Conservation (phyloP, 257 asterid genomes). For the Agastache rugosa region DNA sequence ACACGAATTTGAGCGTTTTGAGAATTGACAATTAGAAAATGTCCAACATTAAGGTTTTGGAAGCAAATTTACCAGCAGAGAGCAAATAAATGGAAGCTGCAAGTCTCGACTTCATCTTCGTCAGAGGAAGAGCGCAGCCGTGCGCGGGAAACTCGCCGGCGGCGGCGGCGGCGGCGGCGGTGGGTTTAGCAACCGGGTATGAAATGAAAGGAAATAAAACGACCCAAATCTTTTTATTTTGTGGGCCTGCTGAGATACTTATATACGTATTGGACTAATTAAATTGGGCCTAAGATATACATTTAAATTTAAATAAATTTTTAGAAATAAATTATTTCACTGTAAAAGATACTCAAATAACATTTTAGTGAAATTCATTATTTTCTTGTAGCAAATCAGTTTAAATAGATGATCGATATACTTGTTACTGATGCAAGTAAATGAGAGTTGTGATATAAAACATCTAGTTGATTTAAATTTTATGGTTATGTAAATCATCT, state of each 20-base stretch:
- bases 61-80: slow-evolving; percentile 39
- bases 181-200: slow-evolving; percentile 22
- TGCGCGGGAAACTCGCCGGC: not conserved
- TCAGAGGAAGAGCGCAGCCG: slow-evolving; percentile 24
- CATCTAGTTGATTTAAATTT: no score
- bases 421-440: no score
- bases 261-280: not conserved
- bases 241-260: not conserved
- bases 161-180: slow-evolving; percentile 31
- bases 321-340: no score
- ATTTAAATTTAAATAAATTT: no score
- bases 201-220: not conserved
- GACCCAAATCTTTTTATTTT: slow-evolving; percentile 2
- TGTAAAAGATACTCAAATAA: no score
- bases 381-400: no score
- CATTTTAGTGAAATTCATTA: no score
- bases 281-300: not conserved
- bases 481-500: no score
- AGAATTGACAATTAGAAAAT: slow-evolving; percentile 6
- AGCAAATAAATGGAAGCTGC: slow-evolving; percentile 45
- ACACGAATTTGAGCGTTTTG: slow-evolving; percentile 1
- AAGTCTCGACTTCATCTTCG: slow-evolving; percentile 50
- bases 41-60: slow-evolving; percentile 28
- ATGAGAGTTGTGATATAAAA: no score
- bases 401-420: no score